Conservation (phyloP, 352 stramenopile genomes). For the Globisporangium alternatum region DNA sequence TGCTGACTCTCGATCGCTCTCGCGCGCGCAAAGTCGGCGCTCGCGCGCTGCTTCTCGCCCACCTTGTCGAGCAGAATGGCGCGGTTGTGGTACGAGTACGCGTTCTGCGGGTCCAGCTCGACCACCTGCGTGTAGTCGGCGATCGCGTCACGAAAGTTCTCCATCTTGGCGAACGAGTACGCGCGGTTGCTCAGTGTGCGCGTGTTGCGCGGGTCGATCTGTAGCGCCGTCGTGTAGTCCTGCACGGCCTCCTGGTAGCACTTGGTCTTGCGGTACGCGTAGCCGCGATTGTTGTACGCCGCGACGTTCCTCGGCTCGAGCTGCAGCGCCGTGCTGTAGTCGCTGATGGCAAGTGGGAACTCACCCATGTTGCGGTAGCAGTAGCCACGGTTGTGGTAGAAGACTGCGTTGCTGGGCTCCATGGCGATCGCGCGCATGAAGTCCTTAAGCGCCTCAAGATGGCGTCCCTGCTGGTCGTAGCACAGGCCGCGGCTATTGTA, state of each 20-base stretch:
- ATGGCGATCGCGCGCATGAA: constrained; percentile 62
- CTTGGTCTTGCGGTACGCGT: constrained; percentile 72
- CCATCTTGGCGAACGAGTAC: constrained; percentile 86
- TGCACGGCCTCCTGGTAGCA: constrained; percentile 62
- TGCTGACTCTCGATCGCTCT: constrained; percentile 9
- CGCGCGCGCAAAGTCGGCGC: constrained; percentile 36
- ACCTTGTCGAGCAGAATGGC: constrained; percentile 79
- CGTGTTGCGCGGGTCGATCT: constrained; percentile 72
- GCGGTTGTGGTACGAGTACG: constrained; percentile 84
- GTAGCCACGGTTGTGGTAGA: constrained; percentile 86
- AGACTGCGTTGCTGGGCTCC: constrained; percentile 72
- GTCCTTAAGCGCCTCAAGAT: constrained; percentile 70
- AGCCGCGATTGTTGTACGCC: constrained; percentile 85
- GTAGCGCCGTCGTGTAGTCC: constrained; percentile 74
- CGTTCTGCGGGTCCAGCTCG: constrained; percentile 61
- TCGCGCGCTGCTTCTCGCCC: constrained; percentile 36
- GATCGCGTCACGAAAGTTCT: constrained; percentile 52
- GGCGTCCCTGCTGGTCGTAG: constrained; percentile 58
- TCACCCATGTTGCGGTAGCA: constrained; percentile 82
- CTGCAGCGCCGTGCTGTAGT: constrained; percentile 63
- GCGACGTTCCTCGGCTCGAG: constrained; percentile 69
- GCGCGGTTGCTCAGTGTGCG: constrained; percentile 83
- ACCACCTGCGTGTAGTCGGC: constrained; percentile 80
- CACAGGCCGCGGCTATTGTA: constrained; percentile 84
- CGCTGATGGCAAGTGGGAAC: constrained; percentile 55